Evolutionary conservation across 163 green algal genomes (phyloP).

Genomic region (Chlorella variabilis): DNA sequence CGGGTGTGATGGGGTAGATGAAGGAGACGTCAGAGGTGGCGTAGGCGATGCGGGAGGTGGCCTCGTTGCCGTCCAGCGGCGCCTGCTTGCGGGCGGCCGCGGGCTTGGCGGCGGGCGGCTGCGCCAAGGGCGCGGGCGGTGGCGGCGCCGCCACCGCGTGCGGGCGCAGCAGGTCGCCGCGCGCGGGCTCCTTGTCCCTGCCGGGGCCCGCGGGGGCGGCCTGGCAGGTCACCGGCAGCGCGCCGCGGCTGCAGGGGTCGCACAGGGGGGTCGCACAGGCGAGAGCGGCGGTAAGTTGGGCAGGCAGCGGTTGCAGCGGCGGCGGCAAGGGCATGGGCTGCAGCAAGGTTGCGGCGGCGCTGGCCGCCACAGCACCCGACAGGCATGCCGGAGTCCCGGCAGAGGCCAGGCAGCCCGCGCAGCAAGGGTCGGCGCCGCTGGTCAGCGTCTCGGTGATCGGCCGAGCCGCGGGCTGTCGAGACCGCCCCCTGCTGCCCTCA

Average conservation of each 20-base stretch:
- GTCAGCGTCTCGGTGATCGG: too few relatives aligned
- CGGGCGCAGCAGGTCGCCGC: not conserved
- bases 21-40: conserved; percentile 61
- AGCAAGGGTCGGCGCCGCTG: too few relatives aligned
- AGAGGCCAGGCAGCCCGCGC: too few relatives aligned
- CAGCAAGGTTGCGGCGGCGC: too few relatives aligned
- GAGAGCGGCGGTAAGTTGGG: too few relatives aligned
- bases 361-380: too few relatives aligned
- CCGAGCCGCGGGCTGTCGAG: too few relatives aligned
- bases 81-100: conserved; percentile 12
- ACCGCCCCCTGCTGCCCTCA: too few relatives aligned
- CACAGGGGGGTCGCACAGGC: too few relatives aligned
- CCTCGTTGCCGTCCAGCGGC: conserved; percentile 65
- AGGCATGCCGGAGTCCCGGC: too few relatives aligned
- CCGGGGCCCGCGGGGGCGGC: not conserved
- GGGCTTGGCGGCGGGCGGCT: not conserved
- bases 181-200: not conserved
- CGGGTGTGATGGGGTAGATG: conserved; percentile 74
- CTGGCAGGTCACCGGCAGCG: not conserved
- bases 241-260: not conserved
- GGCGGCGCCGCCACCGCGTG: conserved; percentile 1
- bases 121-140: not conserved
- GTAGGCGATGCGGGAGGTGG: conserved; percentile 59
- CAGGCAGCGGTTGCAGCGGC: too few relatives aligned
- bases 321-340: too few relatives aligned